A percentile compares a stretch with the other conserved stretches of the same genome.
Evolutionary conservation across 495 filamentous ascomycete genomes (phyloP).

Genomic region (Geopyxis carbonaria): DNA sequence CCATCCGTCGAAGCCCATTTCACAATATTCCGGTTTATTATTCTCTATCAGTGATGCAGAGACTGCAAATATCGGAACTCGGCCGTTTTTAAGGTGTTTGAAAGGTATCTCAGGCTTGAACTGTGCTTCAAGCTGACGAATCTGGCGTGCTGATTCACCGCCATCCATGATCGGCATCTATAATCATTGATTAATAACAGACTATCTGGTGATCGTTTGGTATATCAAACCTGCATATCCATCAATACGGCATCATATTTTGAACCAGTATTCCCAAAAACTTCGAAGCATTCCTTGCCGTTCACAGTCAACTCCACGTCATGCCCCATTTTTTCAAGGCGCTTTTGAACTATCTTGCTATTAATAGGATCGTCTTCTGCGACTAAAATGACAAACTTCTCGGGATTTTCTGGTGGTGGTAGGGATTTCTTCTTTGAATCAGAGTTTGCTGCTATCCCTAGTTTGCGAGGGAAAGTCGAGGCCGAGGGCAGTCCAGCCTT

Average conservation of each 20-base stretch:
- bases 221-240: slow-evolving; percentile 83
- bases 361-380: slow-evolving; percentile 93
- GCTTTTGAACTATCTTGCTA: slow-evolving; percentile 68
- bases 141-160: slow-evolving; percentile 63
- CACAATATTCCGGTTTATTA: slow-evolving; percentile 49
- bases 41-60: slow-evolving; percentile 70
- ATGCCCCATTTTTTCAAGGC: slow-evolving; percentile 66
- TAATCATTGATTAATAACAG: slow-evolving; percentile 9
- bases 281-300: slow-evolving; percentile 66
- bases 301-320: slow-evolving; percentile 57
- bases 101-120: slow-evolving; percentile 10
- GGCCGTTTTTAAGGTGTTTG: slow-evolving; percentile 17
- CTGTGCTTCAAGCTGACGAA: slow-evolving; percentile 47
- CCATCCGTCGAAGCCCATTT: slow-evolving; percentile 84
- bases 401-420: background rate
- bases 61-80: slow-evolving; percentile 74
- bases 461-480: no score
- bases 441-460: background rate
- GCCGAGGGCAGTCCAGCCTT: no score
- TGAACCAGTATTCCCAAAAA: slow-evolving; percentile 35
- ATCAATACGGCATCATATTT: slow-evolving; percentile 81
- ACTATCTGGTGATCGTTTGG: no score
- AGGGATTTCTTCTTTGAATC: no score
- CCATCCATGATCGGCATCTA: slow-evolving; percentile 94
- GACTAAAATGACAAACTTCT: slow-evolving; percentile 40